Conservation (phyloP, 2,329 filamentous ascomycete species). For the Davidsoniella eucalypti region DNA sequence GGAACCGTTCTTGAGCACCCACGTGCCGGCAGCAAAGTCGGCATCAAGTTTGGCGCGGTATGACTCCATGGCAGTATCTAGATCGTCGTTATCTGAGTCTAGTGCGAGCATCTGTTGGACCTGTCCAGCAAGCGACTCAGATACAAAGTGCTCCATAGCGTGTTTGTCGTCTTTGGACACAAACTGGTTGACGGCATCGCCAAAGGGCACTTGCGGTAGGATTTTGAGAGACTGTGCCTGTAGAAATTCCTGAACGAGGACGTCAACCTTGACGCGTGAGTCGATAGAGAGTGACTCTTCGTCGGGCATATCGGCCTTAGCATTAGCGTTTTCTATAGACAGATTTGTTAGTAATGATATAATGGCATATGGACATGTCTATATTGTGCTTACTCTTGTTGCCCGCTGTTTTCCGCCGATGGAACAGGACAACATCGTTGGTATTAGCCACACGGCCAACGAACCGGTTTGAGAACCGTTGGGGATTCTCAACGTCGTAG, state of each 20-base stretch:
- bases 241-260: constrained; percentile 75
- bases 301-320: constrained; percentile 44
- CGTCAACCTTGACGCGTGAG: constrained; percentile 58
- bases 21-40: constrained; percentile 47
- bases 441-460: constrained; percentile 80
- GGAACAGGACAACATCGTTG: constrained; percentile 85
- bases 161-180: constrained; percentile 92
- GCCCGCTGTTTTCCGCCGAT: constrained; percentile 61
- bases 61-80: constrained; percentile 57
- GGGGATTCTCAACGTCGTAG: constrained; percentile 87
- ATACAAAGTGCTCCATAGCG: constrained; percentile 69
- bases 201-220: constrained; percentile 79
- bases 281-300: constrained; percentile 34
- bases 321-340: constrained; percentile 24
- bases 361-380: not conserved
- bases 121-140: constrained; percentile 52
- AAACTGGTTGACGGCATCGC: constrained; percentile 82
- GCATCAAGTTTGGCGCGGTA: constrained; percentile 56
- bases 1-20: constrained; percentile 28
- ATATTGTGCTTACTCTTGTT: constrained; percentile 15
- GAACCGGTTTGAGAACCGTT: constrained; percentile 89
- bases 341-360: not conserved
- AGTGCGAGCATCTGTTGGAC: constrained; percentile 52
- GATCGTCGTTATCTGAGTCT: constrained; percentile 46
- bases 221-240: constrained; percentile 80